Base-by-base conservation (phyloP, 208 protist genomes). In the Leishmania amazonensis region DNA sequence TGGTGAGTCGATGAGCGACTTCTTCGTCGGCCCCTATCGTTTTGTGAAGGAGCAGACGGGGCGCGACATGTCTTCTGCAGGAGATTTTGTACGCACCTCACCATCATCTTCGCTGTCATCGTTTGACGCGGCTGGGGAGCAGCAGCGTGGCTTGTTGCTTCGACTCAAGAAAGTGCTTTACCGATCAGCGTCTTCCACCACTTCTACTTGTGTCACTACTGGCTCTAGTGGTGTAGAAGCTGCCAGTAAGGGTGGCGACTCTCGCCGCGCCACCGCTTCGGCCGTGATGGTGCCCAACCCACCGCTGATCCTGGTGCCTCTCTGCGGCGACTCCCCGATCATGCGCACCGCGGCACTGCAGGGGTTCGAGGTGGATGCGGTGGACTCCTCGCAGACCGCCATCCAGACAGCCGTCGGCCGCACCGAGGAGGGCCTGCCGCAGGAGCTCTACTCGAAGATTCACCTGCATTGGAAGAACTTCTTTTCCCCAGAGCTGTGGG, bases 271-370 rank as follows among this genome's bases (percentile, higher is more conserved):
- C 28, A 31, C 42, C 45, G 40, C 38, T 51, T 73, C 72, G 31
- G 31, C 74, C 24, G 74, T 62, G 54, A 40, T 78, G 57, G 54
- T 35, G 68, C 38, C 78, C 17, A 38, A 74, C 5, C 42, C 79
- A 2, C 91, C 91, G 5, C 80, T 74, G n/a, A 94, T 89, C 67
- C 73, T 98, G 47, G 93, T 98, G 64, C 93, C 95, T 15, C 90
- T 98, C n/a, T 98, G 93, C 81, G 95, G 95, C 11, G 95, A 98
- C 78, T 96, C 95, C 4, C 93, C 93, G 9, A 97, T 98, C 71
- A 79, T 98, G 15, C 83, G 84, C 42, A 90, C 88, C 42, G 77
- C 96, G 31, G 93, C 88, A 0, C 53, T 85, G 81, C 89, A 91
- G 45, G 95, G 95, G 17, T 98, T 93, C 83, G 88, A 94, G 70